Evolutionary conservation across 441 rosid species (phyloP), one percentile per base, ranked within the genome.

Genomic region (Euphorbia corollata): DNA sequence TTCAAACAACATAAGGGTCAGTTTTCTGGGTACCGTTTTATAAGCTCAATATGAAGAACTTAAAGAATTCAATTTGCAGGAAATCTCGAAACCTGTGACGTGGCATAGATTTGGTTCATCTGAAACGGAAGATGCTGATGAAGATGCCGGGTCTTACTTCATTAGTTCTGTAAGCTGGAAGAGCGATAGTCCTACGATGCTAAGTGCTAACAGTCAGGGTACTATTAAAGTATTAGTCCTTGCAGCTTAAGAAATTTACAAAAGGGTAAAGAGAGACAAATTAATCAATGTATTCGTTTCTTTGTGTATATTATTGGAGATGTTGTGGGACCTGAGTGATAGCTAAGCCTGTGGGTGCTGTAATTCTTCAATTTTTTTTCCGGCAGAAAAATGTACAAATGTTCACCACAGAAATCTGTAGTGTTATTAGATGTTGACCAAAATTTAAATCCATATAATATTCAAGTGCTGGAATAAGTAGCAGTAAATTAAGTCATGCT

Each of bases 151-250:
- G 63, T 85, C 98, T 8, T 89, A 88, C 73, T 92, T 95, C 79
- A 95, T 95, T 61, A 95, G 99, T 20, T 95, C 98, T 10, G 98
- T 95, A 27, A 88, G 99, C 80, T 95, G 99, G 99, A 95, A 95
- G 82, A 95, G 96, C 13, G 93, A 86, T 56, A 85, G 94, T 75
- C 92, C 96, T 59, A 95, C 98, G 5, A 90, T 95, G 92, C 83
- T 95, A 45, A 79, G 92, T 55, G 99, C 99, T 22, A 92, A 95
- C 77, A 95, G 99, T 81, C 98, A 90, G 81, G 99, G 99, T 67
- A 95, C 96, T 10, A 90, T 92, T 56, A 92, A 92, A 80, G 98
- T 90, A 16, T 78, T 92, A 19, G 90, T 88, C 64, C 95, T 95
- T 22, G 95, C 98, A 18, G 87, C 94, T 11, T 93, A 80, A 87